phyloP scores from a whole-genome alignment of 2,329 filamentous ascomycete species.

The Dothistroma pini region DNA sequence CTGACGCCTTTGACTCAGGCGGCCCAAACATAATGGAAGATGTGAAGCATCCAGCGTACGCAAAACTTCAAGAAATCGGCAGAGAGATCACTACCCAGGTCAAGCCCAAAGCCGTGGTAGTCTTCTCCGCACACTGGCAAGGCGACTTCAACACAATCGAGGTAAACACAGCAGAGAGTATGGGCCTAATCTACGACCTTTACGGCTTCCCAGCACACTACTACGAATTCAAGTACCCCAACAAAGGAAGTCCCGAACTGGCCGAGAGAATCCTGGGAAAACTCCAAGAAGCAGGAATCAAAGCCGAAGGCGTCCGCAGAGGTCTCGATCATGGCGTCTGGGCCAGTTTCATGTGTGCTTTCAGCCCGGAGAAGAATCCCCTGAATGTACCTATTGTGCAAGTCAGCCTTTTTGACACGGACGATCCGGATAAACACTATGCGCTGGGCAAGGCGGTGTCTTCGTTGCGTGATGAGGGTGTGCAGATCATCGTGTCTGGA shows the following conservation, averaged over 20 bases:
- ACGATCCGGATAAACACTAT: slow-evolving; percentile 64
- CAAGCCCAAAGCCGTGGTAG: slow-evolving; percentile 67
- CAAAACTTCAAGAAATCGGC: slow-evolving; percentile 61
- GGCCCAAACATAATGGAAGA: slow-evolving; percentile 57
- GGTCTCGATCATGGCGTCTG: slow-evolving; percentile 75
- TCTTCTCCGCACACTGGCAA: slow-evolving; percentile 78
- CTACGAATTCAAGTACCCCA: slow-evolving; percentile 64
- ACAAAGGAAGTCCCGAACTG: slow-evolving; percentile 58
- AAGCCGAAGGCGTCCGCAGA: slow-evolving; percentile 56
- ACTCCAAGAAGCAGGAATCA: slow-evolving; percentile 57
- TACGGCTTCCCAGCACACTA: slow-evolving; percentile 68
- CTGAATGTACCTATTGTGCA: slow-evolving; percentile 61
- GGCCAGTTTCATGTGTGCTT: slow-evolving; percentile 62
- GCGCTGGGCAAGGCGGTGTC: slow-evolving; percentile 63
- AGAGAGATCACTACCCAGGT: slow-evolving; percentile 66
- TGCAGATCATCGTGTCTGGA: slow-evolving; percentile 67
- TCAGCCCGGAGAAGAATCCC: slow-evolving; percentile 38
- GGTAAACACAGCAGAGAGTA: slow-evolving; percentile 63
- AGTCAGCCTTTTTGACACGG: slow-evolving; percentile 63
- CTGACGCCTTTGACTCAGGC: not conserved
- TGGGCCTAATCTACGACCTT: slow-evolving; percentile 69
- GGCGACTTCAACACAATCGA: slow-evolving; percentile 54
- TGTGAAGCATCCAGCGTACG: slow-evolving; percentile 64
- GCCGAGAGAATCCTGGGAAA: slow-evolving; percentile 56
- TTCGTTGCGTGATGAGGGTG: slow-evolving; percentile 62